Conservation (phyloP, 306 rosid species). For the Casuarina equisetifolia region DNA sequence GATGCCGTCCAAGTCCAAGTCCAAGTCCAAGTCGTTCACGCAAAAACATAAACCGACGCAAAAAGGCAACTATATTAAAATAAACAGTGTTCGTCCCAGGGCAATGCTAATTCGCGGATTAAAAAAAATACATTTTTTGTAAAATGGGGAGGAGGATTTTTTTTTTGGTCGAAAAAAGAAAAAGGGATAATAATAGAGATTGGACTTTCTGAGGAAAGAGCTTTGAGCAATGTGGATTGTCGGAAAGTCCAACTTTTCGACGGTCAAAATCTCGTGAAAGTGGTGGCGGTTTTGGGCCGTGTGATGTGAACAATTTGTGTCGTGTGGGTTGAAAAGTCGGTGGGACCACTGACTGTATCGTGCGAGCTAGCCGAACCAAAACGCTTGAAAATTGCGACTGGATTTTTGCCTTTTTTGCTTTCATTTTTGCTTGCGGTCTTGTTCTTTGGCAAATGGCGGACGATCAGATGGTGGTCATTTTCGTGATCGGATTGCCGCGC, state of each 20-base stretch:
- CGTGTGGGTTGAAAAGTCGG: slow-evolving; percentile 5
- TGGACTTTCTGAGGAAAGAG: neutral
- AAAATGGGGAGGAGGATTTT: too few species aligned
- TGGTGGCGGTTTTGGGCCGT: slow-evolving; percentile 11
- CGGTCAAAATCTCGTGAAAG: slow-evolving; percentile 21
- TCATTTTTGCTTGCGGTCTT: neutral
- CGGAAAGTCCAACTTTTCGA: neutral
- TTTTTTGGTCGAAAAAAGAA: too few species aligned
- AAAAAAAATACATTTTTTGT: too few species aligned
- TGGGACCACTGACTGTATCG: slow-evolving; percentile 35
- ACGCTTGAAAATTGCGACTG: neutral
- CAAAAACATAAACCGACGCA: neutral
- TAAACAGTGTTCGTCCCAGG: neutral
- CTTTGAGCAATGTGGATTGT: neutral
- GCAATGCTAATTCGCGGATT: too few species aligned
- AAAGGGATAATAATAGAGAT: too few species aligned
- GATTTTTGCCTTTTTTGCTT: too few species aligned
- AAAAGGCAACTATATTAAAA: neutral
- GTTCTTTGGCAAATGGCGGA: neutral
- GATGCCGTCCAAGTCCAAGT: slow-evolving; percentile 18
- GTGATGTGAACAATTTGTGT: neutral
- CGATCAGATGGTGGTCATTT: neutral
- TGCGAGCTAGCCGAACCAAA: slow-evolving; percentile 27
- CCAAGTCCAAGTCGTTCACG: slow-evolving; percentile 10
- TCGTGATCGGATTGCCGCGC: neutral